phyloP scores from a whole-genome alignment of 2,329 filamentous ascomycete genomes.

The Colletotrichum sp. region DNA sequence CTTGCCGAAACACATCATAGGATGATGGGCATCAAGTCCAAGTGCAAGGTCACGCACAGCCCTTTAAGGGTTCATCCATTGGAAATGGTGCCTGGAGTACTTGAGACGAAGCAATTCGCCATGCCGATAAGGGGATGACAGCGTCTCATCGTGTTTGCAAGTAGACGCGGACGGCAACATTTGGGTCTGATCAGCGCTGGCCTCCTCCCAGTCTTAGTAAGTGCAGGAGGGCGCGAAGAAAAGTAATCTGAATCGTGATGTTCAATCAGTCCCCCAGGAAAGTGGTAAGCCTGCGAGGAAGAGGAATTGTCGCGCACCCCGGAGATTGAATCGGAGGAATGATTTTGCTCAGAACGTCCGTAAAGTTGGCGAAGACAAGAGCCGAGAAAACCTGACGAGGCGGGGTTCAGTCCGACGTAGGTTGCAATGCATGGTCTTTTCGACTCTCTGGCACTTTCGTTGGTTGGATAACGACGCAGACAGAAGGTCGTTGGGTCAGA shows the following conservation, averaged over 20 bases:
- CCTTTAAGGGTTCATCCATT: background rate
- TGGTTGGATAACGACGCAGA: background rate
- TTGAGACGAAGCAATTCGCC: background rate
- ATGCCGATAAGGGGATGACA: background rate
- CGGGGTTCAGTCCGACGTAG: background rate
- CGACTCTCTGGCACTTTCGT: background rate
- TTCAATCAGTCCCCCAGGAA: background rate
- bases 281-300: background rate
- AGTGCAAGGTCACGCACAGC: background rate
- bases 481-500: background rate
- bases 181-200: background rate
- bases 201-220: background rate
- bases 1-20: background rate
- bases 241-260: background rate
- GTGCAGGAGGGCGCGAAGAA: background rate
- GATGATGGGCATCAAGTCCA: background rate
- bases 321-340: background rate
- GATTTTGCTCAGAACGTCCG: background rate
- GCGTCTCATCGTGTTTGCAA: background rate
- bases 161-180: background rate
- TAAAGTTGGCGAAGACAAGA: background rate
- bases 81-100: background rate
- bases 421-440: background rate
- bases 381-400: background rate
- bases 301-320: background rate